Evolutionary conservation across 352 stramenopile genomes (phyloP).

Genomic region (Pythium dissimile): DNA sequence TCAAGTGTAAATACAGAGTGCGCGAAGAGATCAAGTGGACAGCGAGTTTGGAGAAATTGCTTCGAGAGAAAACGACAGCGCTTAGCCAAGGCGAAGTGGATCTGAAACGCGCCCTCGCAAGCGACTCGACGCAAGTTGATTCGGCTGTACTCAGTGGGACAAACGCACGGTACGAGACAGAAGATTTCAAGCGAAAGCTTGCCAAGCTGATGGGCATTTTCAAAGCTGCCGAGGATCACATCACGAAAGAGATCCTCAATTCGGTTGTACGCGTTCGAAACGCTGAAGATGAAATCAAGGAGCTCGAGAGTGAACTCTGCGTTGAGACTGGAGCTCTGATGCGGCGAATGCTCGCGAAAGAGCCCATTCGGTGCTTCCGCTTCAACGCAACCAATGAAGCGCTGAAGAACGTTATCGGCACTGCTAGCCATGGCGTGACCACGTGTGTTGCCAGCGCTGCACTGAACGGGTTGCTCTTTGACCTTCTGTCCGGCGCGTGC

Average conservation of each 20-base stretch:
- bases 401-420: slow-evolving; percentile 70
- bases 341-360: slow-evolving; percentile 60
- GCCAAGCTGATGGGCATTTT: slow-evolving; percentile 63
- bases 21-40: slow-evolving; percentile 55
- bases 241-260: slow-evolving; percentile 59
- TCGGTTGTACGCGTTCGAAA: slow-evolving; percentile 65
- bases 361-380: slow-evolving; percentile 63
- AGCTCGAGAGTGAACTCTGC: slow-evolving; percentile 57
- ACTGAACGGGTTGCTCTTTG: slow-evolving; percentile 50
- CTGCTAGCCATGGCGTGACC: slow-evolving; percentile 56
- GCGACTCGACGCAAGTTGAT: slow-evolving; percentile 63
- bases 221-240: slow-evolving; percentile 49
- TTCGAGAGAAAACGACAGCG: slow-evolving; percentile 53
- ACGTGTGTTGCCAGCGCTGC: slow-evolving; percentile 56
- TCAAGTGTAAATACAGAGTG: slow-evolving; percentile 52
- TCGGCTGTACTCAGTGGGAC: slow-evolving; percentile 58
- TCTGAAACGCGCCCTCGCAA: slow-evolving; percentile 59
- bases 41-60: slow-evolving; percentile 45
- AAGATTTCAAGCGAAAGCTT: slow-evolving; percentile 77
- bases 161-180: slow-evolving; percentile 60
- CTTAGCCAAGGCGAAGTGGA: slow-evolving; percentile 58
- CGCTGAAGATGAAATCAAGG: slow-evolving; percentile 58
- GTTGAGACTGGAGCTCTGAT: slow-evolving; percentile 73
- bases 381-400: slow-evolving; percentile 73
- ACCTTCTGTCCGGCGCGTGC: slow-evolving; percentile 63